These are phyloP conservation scores for Coriaria nepalensis DNA, from an alignment of 306 rosid genomes.

Conservation along the genomic window DNA sequence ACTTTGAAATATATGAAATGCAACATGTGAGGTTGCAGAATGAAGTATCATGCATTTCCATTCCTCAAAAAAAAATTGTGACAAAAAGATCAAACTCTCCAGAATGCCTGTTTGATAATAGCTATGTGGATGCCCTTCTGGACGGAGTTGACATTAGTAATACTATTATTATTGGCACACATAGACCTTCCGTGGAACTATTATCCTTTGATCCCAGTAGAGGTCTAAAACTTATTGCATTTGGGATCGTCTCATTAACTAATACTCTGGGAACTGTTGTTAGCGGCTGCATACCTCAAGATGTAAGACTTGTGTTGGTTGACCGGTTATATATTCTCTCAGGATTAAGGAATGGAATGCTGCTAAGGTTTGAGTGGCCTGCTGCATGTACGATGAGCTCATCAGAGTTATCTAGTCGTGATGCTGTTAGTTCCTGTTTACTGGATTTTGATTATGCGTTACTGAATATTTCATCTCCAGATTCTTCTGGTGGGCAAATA, in stretches of 20 bases:
- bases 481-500: conserved; percentile 15
- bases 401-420: conserved; percentile 23
- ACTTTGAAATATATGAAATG: conserved; percentile 71
- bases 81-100: conserved; percentile 24
- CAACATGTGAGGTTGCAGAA: conserved; percentile 57
- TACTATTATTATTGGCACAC: conserved; percentile 79
- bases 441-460: conserved; percentile 27
- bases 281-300: conserved; percentile 90
- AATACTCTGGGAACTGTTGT: conserved; percentile 56
- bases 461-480: conserved; percentile 30
- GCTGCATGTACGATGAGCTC: conserved; percentile 13
- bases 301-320: conserved; percentile 72
- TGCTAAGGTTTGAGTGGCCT: conserved; percentile 94
- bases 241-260: conserved; percentile 58
- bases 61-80: conserved; percentile 42
- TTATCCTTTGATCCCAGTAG: conserved; percentile 34
- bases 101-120: conserved; percentile 19
- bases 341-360: conserved; percentile 92
- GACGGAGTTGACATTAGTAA: conserved; percentile 36
- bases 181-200: conserved; percentile 81
- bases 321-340: conserved; percentile 67
- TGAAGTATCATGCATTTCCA: conserved; percentile 84
- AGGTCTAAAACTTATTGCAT: conserved; percentile 53
- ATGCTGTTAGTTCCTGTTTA: conserved; percentile 22
- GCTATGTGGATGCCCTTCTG: conserved; percentile 26